Evolutionary conservation across 2,329 filamentous ascomycete genomes (phyloP).

Genomic region (Beauveria varroae): DNA sequence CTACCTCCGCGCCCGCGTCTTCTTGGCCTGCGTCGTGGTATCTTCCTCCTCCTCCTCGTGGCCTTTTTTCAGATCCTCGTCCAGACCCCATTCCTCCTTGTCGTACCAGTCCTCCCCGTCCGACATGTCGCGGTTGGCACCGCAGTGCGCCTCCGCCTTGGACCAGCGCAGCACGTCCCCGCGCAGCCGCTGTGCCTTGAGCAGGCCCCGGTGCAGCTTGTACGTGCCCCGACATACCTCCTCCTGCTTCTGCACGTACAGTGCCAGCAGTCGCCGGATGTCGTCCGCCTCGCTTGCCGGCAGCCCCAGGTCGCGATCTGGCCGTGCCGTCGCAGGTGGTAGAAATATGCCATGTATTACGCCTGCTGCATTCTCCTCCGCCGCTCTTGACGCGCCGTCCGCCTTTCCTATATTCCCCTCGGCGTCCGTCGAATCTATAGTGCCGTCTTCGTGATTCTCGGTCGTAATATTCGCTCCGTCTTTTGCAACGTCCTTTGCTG

Average conservation of each 20-base stretch:
- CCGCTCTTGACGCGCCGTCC: neutral
- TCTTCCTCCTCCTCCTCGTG: slow-evolving; percentile 80
- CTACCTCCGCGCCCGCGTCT: slow-evolving; percentile 48
- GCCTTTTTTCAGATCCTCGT: slow-evolving; percentile 71
- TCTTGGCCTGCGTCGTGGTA: slow-evolving; percentile 46
- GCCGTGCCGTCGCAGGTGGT: slow-evolving; percentile 51
- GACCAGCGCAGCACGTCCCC: slow-evolving; percentile 66
- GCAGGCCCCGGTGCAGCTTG: slow-evolving; percentile 60
- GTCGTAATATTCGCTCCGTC: neutral
- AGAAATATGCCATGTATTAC: slow-evolving; percentile 69
- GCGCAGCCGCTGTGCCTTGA: slow-evolving; percentile 65
- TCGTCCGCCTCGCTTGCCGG: slow-evolving; percentile 71
- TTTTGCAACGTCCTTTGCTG: slow-evolving; percentile 15
- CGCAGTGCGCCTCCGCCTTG: slow-evolving; percentile 68
- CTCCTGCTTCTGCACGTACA: slow-evolving; percentile 81
- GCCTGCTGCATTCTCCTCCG: slow-evolving; percentile 23
- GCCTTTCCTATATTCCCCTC: neutral
- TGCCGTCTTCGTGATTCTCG: neutral
- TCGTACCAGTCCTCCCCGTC: slow-evolving; percentile 90
- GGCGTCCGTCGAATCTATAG: slow-evolving; percentile 3
- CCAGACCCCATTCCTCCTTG: slow-evolving; percentile 68
- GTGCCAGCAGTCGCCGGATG: slow-evolving; percentile 61
- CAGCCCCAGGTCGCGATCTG: slow-evolving; percentile 65
- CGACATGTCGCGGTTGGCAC: slow-evolving; percentile 64
- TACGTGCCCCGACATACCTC: slow-evolving; percentile 67